These are phyloP conservation scores for Vitis hybrid DNA, from an alignment of 177 flowering plant genomes.

Conservation along the genomic window DNA sequence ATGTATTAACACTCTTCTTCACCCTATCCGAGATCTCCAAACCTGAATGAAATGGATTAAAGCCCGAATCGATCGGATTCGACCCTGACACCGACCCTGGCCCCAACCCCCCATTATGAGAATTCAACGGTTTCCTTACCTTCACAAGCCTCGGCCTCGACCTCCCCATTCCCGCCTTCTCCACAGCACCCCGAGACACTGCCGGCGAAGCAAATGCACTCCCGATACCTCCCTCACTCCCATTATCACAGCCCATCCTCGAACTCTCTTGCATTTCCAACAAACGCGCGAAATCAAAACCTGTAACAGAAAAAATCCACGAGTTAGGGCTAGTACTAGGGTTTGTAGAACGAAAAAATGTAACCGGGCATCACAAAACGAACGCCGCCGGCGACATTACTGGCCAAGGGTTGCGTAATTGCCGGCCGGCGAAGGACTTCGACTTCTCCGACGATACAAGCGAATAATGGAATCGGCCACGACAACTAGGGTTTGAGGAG, in stretches of 20 bases:
- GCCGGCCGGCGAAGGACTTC: neutral
- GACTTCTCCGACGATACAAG: too few relatives aligned
- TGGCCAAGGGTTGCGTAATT: neutral
- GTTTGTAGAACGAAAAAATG: neutral
- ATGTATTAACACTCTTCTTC: neutral
- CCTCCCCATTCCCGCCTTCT: constrained; percentile 6
- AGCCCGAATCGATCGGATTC: constrained; percentile 13
- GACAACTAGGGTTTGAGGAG: too few relatives aligned
- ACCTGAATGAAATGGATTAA: constrained; percentile 23
- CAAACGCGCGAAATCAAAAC: constrained; percentile 5
- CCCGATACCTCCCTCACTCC: neutral
- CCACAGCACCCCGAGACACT: neutral
- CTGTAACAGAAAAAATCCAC: too few relatives aligned
- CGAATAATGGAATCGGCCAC: too few relatives aligned
- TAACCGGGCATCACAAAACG: constrained; percentile 17
- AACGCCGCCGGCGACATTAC: constrained; percentile 25
- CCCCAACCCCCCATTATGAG: constrained; percentile 16
- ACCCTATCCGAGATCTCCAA: neutral
- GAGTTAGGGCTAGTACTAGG: neutral
- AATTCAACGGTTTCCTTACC: constrained; percentile 28
- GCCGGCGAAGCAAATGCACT: neutral
- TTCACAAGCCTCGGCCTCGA: constrained; percentile 40
- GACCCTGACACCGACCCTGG: constrained; percentile 6
- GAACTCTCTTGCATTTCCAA: neutral
- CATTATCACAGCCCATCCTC: neutral